phyloP scores from a whole-genome alignment of 2,329 filamentous ascomycete genomes.

The Verticillium alfalfae region DNA sequence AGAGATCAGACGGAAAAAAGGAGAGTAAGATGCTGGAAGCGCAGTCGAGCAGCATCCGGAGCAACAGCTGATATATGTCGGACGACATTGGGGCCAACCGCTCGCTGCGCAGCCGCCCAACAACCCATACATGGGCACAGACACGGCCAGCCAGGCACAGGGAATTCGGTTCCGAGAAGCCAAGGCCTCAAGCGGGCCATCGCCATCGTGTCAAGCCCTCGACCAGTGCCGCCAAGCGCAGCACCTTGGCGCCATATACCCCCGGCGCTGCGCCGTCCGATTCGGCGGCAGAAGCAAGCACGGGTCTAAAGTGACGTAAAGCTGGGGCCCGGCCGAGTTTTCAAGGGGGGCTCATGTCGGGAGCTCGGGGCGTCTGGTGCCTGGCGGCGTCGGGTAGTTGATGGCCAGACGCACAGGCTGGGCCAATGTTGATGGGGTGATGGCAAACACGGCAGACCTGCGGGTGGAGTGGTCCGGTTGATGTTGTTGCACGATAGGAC shows the following conservation, averaged over 20 bases:
- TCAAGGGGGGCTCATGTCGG: background rate
- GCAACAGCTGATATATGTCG: background rate
- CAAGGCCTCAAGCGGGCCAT: background rate
- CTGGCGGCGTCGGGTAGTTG: background rate
- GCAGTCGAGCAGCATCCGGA: background rate
- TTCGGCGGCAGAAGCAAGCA: background rate
- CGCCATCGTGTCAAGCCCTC: background rate
- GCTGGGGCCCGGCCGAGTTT: background rate
- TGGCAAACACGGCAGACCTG: background rate
- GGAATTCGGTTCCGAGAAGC: background rate
- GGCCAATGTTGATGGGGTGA: background rate
- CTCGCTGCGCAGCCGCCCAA: background rate
- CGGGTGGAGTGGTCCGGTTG: background rate
- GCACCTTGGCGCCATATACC: background rate
- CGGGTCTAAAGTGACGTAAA: background rate
- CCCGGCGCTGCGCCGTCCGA: background rate
- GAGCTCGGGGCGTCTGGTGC: background rate
- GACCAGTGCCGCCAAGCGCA: background rate
- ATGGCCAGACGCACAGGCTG: background rate
- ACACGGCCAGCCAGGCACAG: background rate
- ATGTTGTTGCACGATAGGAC: background rate
- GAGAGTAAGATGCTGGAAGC: background rate
- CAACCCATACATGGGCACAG: background rate
- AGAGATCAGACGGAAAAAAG: background rate
- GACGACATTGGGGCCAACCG: background rate